Conservation (phyloP, 2,329 filamentous ascomycete species). For the Neoscytalidium dimidiatum region DNA sequence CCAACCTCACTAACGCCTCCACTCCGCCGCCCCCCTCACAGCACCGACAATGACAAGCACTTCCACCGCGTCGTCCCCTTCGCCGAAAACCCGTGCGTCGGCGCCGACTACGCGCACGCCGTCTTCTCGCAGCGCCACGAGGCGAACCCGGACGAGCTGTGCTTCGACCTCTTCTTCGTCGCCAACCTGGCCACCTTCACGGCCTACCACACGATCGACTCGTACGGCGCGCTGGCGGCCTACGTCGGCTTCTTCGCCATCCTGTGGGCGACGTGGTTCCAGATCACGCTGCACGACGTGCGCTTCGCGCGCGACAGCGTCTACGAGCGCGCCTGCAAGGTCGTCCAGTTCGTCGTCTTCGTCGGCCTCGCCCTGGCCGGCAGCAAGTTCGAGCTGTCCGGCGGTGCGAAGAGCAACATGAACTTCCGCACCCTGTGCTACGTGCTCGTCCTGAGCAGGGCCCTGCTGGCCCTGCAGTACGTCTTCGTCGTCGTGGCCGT, state of each 20-base stretch:
- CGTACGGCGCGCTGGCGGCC: constrained; percentile 32
- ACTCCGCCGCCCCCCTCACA: no score
- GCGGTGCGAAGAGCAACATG: constrained; percentile 20
- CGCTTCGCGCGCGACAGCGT: constrained; percentile 40
- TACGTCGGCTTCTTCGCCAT: constrained; percentile 43
- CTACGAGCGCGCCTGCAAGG: constrained; percentile 41
- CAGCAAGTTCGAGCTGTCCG: constrained; percentile 35
- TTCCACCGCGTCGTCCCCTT: constrained; percentile 36
- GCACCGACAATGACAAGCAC: constrained; percentile 23
- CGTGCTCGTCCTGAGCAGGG: constrained; percentile 36
- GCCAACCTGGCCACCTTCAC: constrained; percentile 43
- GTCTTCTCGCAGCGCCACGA: constrained; percentile 42
- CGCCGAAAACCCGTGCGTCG: constrained; percentile 37
- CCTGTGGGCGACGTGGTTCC: constrained; percentile 41
- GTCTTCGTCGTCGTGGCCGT: constrained; percentile 34
- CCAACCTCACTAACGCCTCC: neutral
- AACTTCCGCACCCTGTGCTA: constrained; percentile 40
- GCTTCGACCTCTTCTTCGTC: constrained; percentile 38
- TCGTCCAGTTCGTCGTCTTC: constrained; percentile 39
- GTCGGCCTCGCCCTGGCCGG: constrained; percentile 40
- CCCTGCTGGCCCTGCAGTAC: constrained; percentile 35
- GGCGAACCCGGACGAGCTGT: constrained; percentile 41
- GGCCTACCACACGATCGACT: constrained; percentile 41
- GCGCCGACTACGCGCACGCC: constrained; percentile 37
- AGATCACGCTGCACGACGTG: constrained; percentile 43